Percentiles rank a stretch among this genome's conserved stretches.
Conservation (phyloP, 805 yeast species). For the Candida quercuum region DNA sequence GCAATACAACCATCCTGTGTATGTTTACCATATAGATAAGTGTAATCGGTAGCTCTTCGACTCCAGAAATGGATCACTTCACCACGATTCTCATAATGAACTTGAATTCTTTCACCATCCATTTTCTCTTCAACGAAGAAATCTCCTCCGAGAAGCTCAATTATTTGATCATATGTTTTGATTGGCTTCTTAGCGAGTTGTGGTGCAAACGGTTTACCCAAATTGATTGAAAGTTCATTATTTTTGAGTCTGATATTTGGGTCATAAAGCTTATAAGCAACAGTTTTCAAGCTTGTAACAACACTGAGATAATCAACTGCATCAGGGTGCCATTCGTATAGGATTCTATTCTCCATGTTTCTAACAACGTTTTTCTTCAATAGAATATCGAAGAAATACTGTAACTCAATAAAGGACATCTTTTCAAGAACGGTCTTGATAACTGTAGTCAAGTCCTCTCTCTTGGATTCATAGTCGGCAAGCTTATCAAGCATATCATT, state of each 20-base stretch:
- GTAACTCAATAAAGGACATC: constrained; percentile 57
- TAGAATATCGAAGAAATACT: constrained; percentile 64
- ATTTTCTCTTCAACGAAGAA: constrained; percentile 85
- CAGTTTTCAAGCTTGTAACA: constrained; percentile 56
- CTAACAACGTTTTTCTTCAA: constrained; percentile 57
- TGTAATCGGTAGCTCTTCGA: constrained; percentile 68
- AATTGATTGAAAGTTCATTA: constrained; percentile 29
- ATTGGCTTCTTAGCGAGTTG: constrained; percentile 61
- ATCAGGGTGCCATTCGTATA: constrained; percentile 73
- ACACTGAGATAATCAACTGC: constrained; percentile 60
- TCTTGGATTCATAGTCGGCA: constrained; percentile 25
- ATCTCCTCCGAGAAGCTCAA: constrained; percentile 36
- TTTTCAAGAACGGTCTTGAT: constrained; percentile 45
- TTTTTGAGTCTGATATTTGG: constrained; percentile 38
- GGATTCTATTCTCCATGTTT: constrained; percentile 52
- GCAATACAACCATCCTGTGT: constrained; percentile 49
- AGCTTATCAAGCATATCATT: constrained; percentile 42
- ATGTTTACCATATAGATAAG: constrained; percentile 60
- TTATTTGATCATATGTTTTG: constrained; percentile 44
- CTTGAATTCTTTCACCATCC: constrained; percentile 86
- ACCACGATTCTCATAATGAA: constrained; percentile 55
- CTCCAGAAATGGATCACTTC: constrained; percentile 34
- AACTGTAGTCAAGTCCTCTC: constrained; percentile 35
- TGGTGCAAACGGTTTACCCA: constrained; percentile 55
- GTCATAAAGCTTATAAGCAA: constrained; percentile 54